phyloP scores from a whole-genome alignment of 768 basidiomycete genomes.

The Lactarius indigo region DNA sequence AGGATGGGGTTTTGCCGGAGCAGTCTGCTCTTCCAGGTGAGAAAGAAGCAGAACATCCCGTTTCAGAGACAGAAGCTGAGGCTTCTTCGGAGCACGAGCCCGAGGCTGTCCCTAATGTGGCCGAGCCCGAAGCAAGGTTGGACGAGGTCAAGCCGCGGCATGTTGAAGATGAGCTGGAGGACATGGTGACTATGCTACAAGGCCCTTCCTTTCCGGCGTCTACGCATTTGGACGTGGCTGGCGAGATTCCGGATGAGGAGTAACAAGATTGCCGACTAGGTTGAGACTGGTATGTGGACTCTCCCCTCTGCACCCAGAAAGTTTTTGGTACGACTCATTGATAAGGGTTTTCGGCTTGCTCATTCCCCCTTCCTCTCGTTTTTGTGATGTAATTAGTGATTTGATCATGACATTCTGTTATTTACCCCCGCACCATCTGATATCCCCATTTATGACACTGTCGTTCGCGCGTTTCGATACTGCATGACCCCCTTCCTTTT shows the following conservation, averaged over 20 bases:
- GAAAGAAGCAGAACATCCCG: slow-evolving; percentile 11
- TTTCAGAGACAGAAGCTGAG: slow-evolving; percentile 15
- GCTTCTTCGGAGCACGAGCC: slow-evolving; percentile 18
- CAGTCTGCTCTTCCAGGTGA: slow-evolving; percentile 16
- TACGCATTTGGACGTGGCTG: slow-evolving; percentile 30
- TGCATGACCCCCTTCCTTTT: background rate
- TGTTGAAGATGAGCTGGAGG: slow-evolving; percentile 49
- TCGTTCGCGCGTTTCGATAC: background rate
- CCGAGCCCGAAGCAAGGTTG: slow-evolving; percentile 25
- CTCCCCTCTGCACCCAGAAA: background rate
- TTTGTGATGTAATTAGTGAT: background rate
- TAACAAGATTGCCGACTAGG: slow-evolving; percentile 24
- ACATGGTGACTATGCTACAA: slow-evolving; percentile 67
- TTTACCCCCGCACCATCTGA: slow-evolving; percentile 6
- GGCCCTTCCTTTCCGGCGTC: slow-evolving; percentile 30
- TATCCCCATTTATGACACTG: slow-evolving; percentile 9
- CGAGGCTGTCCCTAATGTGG: slow-evolving; percentile 20
- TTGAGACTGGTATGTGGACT: background rate
- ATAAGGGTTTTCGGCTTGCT: background rate
- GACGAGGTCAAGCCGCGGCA: slow-evolving; percentile 27
- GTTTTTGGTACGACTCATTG: background rate
- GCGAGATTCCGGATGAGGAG: slow-evolving; percentile 54
- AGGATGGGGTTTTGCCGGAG: slow-evolving; percentile 12
- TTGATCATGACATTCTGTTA: background rate
- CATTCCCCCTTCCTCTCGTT: background rate